phyloP scores from a whole-genome alignment of 495 filamentous ascomycete species.

The Neurospora tetrasperma region DNA sequence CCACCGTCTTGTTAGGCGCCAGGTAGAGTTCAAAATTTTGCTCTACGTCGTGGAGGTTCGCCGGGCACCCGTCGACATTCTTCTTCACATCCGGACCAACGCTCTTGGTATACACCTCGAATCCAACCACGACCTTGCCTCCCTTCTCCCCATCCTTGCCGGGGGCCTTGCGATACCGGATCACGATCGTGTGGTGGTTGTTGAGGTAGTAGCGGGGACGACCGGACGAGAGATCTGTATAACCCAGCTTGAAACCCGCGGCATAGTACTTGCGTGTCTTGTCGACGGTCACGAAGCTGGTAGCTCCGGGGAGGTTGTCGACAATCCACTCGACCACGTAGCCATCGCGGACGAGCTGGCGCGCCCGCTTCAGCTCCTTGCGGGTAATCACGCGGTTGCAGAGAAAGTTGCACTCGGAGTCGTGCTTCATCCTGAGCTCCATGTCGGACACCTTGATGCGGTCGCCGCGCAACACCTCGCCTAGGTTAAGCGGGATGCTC shows the following conservation, averaged over 20 bases:
- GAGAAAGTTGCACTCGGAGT: slow-evolving; percentile 65
- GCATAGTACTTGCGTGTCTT: slow-evolving; percentile 86
- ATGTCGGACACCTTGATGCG: slow-evolving; percentile 86
- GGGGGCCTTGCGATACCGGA: slow-evolving; percentile 70
- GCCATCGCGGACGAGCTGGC: slow-evolving; percentile 65
- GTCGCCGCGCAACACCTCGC: slow-evolving; percentile 85
- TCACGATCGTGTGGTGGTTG: slow-evolving; percentile 84
- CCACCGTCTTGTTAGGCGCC: slow-evolving; percentile 44
- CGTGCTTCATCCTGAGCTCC: slow-evolving; percentile 69
- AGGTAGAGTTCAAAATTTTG: slow-evolving; percentile 60
- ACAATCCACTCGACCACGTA: slow-evolving; percentile 96
- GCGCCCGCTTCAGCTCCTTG: slow-evolving; percentile 58
- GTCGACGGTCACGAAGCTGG: slow-evolving; percentile 85
- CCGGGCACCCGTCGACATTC: slow-evolving; percentile 52
- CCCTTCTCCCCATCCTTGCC: slow-evolving; percentile 56
- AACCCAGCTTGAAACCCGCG: slow-evolving; percentile 89
- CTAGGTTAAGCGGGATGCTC: slow-evolving; percentile 80
- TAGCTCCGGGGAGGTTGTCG: slow-evolving; percentile 88
- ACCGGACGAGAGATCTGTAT: slow-evolving; percentile 56
- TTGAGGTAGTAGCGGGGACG: slow-evolving; percentile 70
- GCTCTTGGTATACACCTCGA: slow-evolving; percentile 89
- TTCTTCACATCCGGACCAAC: slow-evolving; percentile 53
- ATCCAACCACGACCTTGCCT: slow-evolving; percentile 79
- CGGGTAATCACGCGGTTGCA: slow-evolving; percentile 58
- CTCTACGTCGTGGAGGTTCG: slow-evolving; percentile 49